phyloP scores from a whole-genome alignment of 2,329 filamentous ascomycete species.

The Pseudogymnoascus pannorum region DNA sequence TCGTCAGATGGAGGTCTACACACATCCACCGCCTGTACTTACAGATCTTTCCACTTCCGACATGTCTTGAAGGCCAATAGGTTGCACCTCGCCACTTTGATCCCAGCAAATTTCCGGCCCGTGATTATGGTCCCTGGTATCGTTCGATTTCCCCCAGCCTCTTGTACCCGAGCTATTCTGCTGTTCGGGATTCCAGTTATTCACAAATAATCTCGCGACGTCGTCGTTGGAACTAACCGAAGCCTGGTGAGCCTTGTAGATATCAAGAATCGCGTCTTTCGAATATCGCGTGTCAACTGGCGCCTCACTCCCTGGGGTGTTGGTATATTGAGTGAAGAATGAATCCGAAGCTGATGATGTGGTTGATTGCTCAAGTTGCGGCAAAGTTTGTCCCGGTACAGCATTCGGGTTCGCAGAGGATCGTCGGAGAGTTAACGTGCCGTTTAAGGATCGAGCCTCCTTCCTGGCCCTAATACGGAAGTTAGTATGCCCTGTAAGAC shows the following conservation, averaged over 20 bases:
- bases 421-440: constrained; percentile 58
- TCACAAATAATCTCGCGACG: constrained; percentile 61
- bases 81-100: constrained; percentile 57
- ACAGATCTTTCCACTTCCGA: constrained; percentile 54
- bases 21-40: constrained; percentile 25
- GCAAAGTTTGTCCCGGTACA: constrained; percentile 27
- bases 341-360: constrained; percentile 17
- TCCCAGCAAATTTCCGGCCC: constrained; percentile 96
- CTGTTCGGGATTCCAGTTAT: constrained; percentile 71
- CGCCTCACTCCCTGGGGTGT: constrained; percentile 37
- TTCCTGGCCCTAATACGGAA: constrained; percentile 44
- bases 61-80: constrained; percentile 68
- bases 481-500: neutral
- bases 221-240: constrained; percentile 45
- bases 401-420: constrained; percentile 49
- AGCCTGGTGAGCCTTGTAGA: constrained; percentile 56
- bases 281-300: constrained; percentile 30
- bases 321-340: constrained; percentile 22
- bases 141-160: constrained; percentile 70
- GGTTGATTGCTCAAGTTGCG: constrained; percentile 3
- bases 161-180: constrained; percentile 53
- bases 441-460: constrained; percentile 51
- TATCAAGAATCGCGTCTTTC: constrained; percentile 57
- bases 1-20: constrained; percentile 17
- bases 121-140: constrained; percentile 64